Percentiles rank a stretch among this genome's conserved stretches.
These are phyloP conservation scores for Pichia insulana DNA, from an alignment of 805 yeast species.

Conservation along the genomic window DNA sequence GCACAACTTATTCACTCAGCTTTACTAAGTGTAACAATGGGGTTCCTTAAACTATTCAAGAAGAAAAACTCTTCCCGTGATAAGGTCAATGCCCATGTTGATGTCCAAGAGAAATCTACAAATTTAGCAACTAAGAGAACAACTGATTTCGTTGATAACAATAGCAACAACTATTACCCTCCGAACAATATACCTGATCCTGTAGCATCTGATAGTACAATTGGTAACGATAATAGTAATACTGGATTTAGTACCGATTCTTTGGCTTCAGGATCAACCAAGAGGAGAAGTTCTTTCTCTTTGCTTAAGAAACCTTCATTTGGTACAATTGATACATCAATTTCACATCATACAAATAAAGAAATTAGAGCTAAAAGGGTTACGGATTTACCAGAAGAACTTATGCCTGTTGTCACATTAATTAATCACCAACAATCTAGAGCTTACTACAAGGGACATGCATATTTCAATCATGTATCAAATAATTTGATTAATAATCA, in stretches of 20 bases:
- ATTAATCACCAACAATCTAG: conserved; percentile 63
- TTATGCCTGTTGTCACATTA: conserved; percentile 64
- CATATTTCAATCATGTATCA: conserved; percentile 7
- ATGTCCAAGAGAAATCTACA: too few species aligned
- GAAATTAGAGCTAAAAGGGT: not conserved
- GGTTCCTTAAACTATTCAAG: not conserved
- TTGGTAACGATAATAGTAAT: too few species aligned
- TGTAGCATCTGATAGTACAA: not conserved
- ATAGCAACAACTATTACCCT: too few species aligned
- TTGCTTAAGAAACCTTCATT: not conserved
- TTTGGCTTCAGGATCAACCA: too few species aligned
- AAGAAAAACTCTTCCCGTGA: not conserved
- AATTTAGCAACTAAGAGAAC: too few species aligned
- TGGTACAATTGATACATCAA: not conserved
- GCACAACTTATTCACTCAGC: too few species aligned
- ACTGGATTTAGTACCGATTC: too few species aligned
- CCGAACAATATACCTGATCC: not conserved
- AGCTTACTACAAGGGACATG: conserved; percentile 32
- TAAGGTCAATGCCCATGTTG: not conserved
- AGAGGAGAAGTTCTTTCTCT: not conserved
- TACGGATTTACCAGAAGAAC: conserved; percentile 44
- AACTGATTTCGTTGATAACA: too few species aligned
- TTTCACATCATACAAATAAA: not conserved
- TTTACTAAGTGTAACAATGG: not conserved
- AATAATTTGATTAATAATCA: not conserved